Evolutionary conservation across 2,329 filamentous ascomycete species (phyloP).

Genomic region (Penicillium concentricum): DNA sequence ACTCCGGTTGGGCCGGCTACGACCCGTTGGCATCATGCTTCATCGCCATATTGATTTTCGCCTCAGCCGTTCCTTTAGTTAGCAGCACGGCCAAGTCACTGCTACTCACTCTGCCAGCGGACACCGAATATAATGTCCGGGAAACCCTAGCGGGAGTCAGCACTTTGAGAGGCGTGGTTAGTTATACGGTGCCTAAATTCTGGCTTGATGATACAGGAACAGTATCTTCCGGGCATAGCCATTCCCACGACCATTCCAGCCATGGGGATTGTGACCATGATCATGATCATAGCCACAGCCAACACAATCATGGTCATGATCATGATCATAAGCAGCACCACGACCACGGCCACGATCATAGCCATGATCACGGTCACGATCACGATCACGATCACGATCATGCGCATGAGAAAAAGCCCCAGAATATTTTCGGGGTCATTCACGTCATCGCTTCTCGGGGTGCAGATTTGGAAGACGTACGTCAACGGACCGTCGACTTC

Average conservation of each 20-base stretch:
- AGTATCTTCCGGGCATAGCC: slow-evolving; percentile 38
- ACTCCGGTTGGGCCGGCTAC: slow-evolving; percentile 88
- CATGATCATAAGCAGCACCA: slow-evolving; percentile 30
- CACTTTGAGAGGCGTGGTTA: slow-evolving; percentile 77
- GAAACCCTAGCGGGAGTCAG: slow-evolving; percentile 81
- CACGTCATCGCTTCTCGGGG: slow-evolving; percentile 75
- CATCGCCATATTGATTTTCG: slow-evolving; percentile 88
- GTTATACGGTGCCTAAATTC: slow-evolving; percentile 84
- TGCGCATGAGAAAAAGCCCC: slow-evolving; percentile 23
- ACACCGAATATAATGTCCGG: slow-evolving; percentile 82
- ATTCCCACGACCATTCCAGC: slow-evolving; percentile 33
- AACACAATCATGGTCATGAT: slow-evolving; percentile 31
- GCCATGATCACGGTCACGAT: slow-evolving; percentile 31
- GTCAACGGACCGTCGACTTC: slow-evolving; percentile 71
- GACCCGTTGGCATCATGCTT: slow-evolving; percentile 91
- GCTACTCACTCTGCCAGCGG: slow-evolving; percentile 78
- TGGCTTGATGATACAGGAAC: slow-evolving; percentile 75
- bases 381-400: slow-evolving; percentile 34
- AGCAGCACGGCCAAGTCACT: slow-evolving; percentile 78
- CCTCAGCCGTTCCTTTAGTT: slow-evolving; percentile 87
- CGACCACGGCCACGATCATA: slow-evolving; percentile 28
- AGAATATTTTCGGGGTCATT: slow-evolving; percentile 72
- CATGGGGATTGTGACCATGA: slow-evolving; percentile 33
- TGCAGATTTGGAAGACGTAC: slow-evolving; percentile 77
- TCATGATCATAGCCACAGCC: slow-evolving; percentile 32